Conservation (phyloP, 495 filamentous ascomycete genomes). For the Aspergillus saccharolyticus region DNA sequence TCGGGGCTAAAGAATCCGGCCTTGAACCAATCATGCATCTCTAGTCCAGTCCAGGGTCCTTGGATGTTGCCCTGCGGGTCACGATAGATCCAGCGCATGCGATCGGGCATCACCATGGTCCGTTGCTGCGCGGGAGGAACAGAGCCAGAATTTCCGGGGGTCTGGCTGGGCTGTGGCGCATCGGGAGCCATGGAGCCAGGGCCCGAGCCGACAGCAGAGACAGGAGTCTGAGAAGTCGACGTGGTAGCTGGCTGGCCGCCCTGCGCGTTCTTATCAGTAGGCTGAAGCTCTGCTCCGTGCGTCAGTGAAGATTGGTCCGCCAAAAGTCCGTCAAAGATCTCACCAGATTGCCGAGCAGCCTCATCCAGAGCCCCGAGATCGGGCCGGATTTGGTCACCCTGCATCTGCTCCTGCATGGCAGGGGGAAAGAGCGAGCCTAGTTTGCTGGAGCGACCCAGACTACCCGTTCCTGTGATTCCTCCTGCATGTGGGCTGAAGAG, state of each 20-base stretch:
- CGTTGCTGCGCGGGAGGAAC: conserved; percentile 69
- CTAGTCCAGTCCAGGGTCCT: conserved; percentile 90
- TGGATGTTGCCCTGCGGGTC: conserved; percentile 89
- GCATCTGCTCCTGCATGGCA: conserved; percentile 87
- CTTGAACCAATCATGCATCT: conserved; percentile 99
- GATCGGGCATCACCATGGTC: conserved; percentile 98
- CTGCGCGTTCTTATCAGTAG: conserved; percentile 25
- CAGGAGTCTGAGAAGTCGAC: conserved; percentile 37
- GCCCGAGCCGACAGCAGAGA: conserved; percentile 41
- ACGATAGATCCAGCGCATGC: conserved; percentile 97
- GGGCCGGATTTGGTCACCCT: conserved; percentile 43
- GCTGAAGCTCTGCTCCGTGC: conserved; percentile 18
- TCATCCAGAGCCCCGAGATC: conserved; percentile 52
- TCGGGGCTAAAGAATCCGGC: conserved; percentile 95
- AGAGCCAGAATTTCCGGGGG: conserved; percentile 40
- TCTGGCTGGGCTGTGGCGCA: conserved; percentile 23
- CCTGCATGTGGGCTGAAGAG: conserved; percentile 48
- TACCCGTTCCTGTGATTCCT: conserved; percentile 43
- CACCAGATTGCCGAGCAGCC: conserved; percentile 19
- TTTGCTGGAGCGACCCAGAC: conserved; percentile 71
- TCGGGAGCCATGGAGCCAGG: conserved; percentile 34
- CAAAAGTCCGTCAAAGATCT: conserved; percentile 2
- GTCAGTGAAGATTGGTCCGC: not conserved
- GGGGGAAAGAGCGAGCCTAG: conserved; percentile 80
- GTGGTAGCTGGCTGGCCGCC: conserved; percentile 30